Conservation (phyloP, 805 yeast species). For the Teunomyces cretensis region DNA sequence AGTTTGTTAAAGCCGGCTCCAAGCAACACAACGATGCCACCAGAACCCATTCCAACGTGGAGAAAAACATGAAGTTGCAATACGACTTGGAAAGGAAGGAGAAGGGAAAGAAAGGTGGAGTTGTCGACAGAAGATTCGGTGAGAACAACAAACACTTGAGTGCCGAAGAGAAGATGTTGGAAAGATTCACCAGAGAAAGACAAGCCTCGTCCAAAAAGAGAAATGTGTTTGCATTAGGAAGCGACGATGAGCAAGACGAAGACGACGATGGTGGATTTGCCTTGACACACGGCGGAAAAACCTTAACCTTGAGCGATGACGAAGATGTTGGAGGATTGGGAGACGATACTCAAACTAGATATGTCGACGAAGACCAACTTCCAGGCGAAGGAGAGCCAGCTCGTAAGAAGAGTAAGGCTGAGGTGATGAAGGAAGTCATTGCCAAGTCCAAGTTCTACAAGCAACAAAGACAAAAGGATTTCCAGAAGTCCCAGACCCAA, state of each 20-base stretch:
- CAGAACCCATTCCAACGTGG: slow-evolving; percentile 34
- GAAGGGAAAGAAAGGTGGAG: slow-evolving; percentile 73
- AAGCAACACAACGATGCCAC: slow-evolving; percentile 36
- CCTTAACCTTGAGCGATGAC: slow-evolving; percentile 55
- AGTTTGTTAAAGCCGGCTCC: slow-evolving; percentile 44
- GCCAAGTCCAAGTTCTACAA: slow-evolving; percentile 79
- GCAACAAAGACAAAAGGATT: slow-evolving; percentile 69
- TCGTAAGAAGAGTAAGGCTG: slow-evolving; percentile 76
- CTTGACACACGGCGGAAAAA: slow-evolving; percentile 79
- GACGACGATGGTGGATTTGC: slow-evolving; percentile 45
- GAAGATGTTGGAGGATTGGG: slow-evolving; percentile 45
- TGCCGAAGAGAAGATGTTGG: slow-evolving; percentile 94
- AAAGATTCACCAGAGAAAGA: slow-evolving; percentile 87
- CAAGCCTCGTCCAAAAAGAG: slow-evolving; percentile 60
- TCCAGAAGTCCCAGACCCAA: slow-evolving; percentile 57
- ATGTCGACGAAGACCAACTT: slow-evolving; percentile 38
- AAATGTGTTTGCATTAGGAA: slow-evolving; percentile 54
- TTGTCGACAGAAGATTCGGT: slow-evolving; percentile 89
- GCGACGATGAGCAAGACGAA: slow-evolving; percentile 69
- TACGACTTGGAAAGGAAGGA: slow-evolving; percentile 63
- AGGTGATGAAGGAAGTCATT: slow-evolving; percentile 82
- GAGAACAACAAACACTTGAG: slow-evolving; percentile 68
- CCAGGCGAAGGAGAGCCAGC: slow-evolving; percentile 38
- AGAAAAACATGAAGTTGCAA: slow-evolving; percentile 49
- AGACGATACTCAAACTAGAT: slow-evolving; percentile 20